Base-by-base conservation (phyloP, 495 filamentous ascomycete genomes). In the Penicillium coffeae region DNA sequence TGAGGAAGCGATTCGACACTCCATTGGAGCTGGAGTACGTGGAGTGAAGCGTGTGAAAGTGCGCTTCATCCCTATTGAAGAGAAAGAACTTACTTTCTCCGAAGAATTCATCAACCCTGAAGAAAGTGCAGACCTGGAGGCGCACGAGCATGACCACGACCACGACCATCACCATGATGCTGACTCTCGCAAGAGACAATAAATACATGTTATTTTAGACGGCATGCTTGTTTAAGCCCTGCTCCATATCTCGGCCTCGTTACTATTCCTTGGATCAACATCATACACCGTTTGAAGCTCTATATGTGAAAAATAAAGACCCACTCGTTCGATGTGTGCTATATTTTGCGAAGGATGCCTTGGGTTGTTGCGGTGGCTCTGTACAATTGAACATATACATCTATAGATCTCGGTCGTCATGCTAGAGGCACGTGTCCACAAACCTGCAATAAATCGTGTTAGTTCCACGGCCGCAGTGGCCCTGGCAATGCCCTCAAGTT, bases 41-140 rank as follows among this genome's bases (percentile, higher is more conserved):
- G 94, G 93, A 0, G 87, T 91, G 35, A 82, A 88, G 59, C 79
- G 82, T 41, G 80, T 98, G 18, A 83, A 83, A 42, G 77, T 98
- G 30, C 80, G 90, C 38, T 95, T 96, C 56, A 79, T 93, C 41
- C 79, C 88, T 3, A 80, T 79, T 48, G 80, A 83, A 27, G 63
- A 66, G 20, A 57, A 67, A 5, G 56, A 67, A 12, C 54, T 70
- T 13, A 73, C 76, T 41, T 82, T 86, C 53, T 76, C 81, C 18
- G 86, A 92, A 58, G 88, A 94, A 63, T 95, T 95, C 55, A 89
- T 95, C 44, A 63, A 76, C 2, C 72, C 77, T 5, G 80, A 88
- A 54, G 73, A 84, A 4, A 84, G 78, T 49, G 73, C 71, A 7
- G 86, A 77, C 48, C 84, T 84, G 0, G 88, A 94, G 65, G 79